phyloP scores from a whole-genome alignment of 495 filamentous ascomycete genomes.

The Tirmania nivea region DNA sequence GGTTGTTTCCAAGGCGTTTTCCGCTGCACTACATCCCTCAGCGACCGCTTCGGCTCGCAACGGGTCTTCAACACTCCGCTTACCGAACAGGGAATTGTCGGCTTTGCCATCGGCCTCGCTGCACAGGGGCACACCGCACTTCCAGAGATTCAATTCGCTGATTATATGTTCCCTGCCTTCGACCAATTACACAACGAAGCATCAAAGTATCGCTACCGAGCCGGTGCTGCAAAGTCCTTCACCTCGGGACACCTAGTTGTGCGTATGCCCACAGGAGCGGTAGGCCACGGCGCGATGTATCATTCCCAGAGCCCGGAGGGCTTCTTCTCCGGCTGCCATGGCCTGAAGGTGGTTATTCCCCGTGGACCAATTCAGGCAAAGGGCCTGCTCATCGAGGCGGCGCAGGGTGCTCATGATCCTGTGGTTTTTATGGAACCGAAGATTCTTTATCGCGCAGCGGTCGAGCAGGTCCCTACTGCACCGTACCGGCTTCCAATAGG shows the following conservation, averaged over 20 bases:
- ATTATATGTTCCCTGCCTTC: slow-evolving; percentile 92
- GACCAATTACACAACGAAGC: slow-evolving; percentile 97
- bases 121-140: slow-evolving; percentile 83
- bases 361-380: slow-evolving; percentile 83
- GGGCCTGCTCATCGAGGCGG: slow-evolving; percentile 57
- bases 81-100: slow-evolving; percentile 83
- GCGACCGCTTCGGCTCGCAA: slow-evolving; percentile 64
- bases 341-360: slow-evolving; percentile 73
- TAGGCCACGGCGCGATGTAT: slow-evolving; percentile 90
- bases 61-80: slow-evolving; percentile 94
- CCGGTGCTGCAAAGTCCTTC: slow-evolving; percentile 44
- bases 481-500: slow-evolving; percentile 69
- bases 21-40: slow-evolving; percentile 76
- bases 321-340: slow-evolving; percentile 81
- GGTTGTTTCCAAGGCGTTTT: slow-evolving; percentile 35
- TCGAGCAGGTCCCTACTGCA: slow-evolving; percentile 76
- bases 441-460: slow-evolving; percentile 78
- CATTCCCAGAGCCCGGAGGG: slow-evolving; percentile 87
- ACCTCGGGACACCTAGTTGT: slow-evolving; percentile 64
- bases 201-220: slow-evolving; percentile 70
- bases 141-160: slow-evolving; percentile 94
- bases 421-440: slow-evolving; percentile 96
- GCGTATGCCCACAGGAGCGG: slow-evolving; percentile 82
- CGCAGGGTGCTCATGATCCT: slow-evolving; percentile 67
- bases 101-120: slow-evolving; percentile 77